phyloP scores from a whole-genome alignment of 768 basidiomycete species.

The Trametes sanguinea region DNA sequence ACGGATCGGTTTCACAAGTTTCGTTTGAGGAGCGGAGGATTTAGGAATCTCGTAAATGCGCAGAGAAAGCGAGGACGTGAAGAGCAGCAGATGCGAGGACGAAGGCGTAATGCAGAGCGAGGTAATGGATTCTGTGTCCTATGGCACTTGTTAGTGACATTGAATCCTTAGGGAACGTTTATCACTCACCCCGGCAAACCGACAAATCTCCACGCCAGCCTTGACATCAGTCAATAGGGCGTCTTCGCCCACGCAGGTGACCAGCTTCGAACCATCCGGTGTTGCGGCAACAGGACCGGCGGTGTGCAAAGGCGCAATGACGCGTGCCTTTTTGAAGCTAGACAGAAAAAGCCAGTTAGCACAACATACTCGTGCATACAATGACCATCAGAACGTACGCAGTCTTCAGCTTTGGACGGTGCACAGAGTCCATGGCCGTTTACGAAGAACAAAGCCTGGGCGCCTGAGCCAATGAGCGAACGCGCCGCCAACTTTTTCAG shows the following conservation, averaged over 20 bases:
- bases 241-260: conserved; percentile 87
- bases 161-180: not conserved
- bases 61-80: conserved; percentile 79
- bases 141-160: not conserved
- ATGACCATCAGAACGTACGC: conserved; percentile 45
- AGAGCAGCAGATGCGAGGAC: conserved; percentile 71
- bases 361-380: not conserved
- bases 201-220: conserved; percentile 72
- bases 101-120: conserved; percentile 82
- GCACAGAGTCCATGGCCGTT: conserved; percentile 23
- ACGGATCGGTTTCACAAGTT: conserved; percentile 67
- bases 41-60: conserved; percentile 81
- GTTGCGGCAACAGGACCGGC: conserved; percentile 83
- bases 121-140: conserved; percentile 88
- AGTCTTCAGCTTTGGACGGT: conserved; percentile 52
- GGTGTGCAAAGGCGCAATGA: conserved; percentile 83
- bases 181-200: conserved; percentile 79
- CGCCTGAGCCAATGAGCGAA: conserved; percentile 10
- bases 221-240: conserved; percentile 81
- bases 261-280: conserved; percentile 72
- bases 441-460: conserved; percentile 27
- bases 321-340: conserved; percentile 76
- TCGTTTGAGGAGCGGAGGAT: conserved; percentile 42
- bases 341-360: not conserved
- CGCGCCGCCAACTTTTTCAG: conserved; percentile 20